Percentiles rank a stretch among this genome's conserved stretches.
phyloP scores from a whole-genome alignment of 192 early-diverging fungal genomes.

The Phlyctochytrium bullatum region DNA sequence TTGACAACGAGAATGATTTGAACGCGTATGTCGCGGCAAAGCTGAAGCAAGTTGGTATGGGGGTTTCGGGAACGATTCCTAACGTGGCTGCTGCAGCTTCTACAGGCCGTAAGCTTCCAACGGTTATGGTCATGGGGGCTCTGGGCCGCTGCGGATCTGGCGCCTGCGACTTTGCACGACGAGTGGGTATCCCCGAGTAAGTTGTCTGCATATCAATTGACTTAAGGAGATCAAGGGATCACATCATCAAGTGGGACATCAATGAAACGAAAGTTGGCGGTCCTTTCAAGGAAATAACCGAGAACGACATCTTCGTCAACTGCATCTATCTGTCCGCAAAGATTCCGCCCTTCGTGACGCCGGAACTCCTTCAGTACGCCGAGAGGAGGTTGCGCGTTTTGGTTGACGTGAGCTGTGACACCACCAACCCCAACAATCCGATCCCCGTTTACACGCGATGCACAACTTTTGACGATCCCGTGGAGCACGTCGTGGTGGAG shows the following conservation, averaged over 20 bases:
- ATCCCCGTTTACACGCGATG: conserved; percentile 90
- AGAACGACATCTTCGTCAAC: conserved; percentile 95
- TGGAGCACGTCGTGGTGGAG: conserved; percentile 62
- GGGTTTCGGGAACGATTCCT: background rate
- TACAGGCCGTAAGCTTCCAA: conserved; percentile 48
- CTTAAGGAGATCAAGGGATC: conserved; percentile 30
- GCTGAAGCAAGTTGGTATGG: conserved; percentile 56
- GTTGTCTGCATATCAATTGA: background rate
- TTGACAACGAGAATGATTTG: conserved; percentile 78
- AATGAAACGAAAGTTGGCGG: conserved; percentile 89
- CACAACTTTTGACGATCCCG: conserved; percentile 94
- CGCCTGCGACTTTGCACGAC: conserved; percentile 77
- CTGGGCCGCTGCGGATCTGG: conserved; percentile 92
- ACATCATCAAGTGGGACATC: conserved; percentile 95
- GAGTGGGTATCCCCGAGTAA: conserved; percentile 75
- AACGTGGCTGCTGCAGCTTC: conserved; percentile 20
- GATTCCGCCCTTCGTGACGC: conserved; percentile 94
- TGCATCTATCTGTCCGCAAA: conserved; percentile 93
- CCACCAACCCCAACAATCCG: conserved; percentile 96
- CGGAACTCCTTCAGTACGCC: conserved; percentile 70
- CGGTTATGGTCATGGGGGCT: conserved; percentile 98
- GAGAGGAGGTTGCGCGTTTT: conserved; percentile 77
- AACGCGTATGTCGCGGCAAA: conserved; percentile 67
- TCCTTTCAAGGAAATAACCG: conserved; percentile 87
- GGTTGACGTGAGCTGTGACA: conserved; percentile 94